phyloP scores from a whole-genome alignment of 805 yeast genomes.

The Cyberlindnera amylophila region DNA sequence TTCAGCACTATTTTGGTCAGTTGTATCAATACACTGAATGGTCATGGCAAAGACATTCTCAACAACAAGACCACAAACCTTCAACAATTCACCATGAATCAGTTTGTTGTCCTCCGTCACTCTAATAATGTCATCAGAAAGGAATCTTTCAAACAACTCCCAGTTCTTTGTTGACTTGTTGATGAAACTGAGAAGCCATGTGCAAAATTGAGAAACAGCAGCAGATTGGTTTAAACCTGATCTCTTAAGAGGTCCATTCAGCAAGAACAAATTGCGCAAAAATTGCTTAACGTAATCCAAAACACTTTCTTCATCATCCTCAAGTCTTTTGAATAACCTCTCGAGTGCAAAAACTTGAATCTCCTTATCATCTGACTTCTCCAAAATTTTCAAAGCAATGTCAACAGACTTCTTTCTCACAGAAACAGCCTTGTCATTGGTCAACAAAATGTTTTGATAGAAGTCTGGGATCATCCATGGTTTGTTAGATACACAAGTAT shows the following conservation, averaged over 20 bases:
- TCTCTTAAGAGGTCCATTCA: neutral
- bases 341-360: constrained; percentile 44
- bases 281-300: constrained; percentile 38
- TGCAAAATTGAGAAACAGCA: constrained; percentile 3
- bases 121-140: constrained; percentile 41
- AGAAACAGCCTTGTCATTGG: constrained; percentile 55
- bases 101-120: constrained; percentile 21
- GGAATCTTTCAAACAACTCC: constrained; percentile 44
- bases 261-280: constrained; percentile 31
- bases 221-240: neutral
- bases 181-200: neutral
- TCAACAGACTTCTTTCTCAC: constrained; percentile 63
- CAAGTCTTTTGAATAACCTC: constrained; percentile 49
- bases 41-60: constrained; percentile 35
- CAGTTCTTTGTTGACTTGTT: constrained; percentile 24
- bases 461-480: constrained; percentile 46
- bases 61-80: constrained; percentile 29
- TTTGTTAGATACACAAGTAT: constrained; percentile 40
- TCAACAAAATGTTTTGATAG: constrained; percentile 34
- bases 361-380: constrained; percentile 26
- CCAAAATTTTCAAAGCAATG: constrained; percentile 47
- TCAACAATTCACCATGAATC: constrained; percentile 16
- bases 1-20: constrained; percentile 28
- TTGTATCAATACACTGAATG: constrained; percentile 32
- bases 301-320: constrained; percentile 67